phyloP scores from a whole-genome alignment of 192 early-diverging fungal species.

The Pecoramyces ruminantium region DNA sequence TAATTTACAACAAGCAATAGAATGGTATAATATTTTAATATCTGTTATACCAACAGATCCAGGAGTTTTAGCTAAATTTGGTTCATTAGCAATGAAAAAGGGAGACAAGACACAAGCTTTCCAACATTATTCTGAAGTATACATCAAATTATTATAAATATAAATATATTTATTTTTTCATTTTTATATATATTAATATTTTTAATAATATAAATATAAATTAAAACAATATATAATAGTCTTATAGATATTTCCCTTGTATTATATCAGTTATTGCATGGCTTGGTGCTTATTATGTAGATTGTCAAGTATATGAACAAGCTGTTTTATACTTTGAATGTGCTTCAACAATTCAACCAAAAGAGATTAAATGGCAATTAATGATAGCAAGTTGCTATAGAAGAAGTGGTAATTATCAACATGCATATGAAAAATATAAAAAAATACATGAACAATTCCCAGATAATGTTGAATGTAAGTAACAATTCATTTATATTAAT shows the following conservation, averaged over 20 bases:
- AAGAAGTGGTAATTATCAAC: slow-evolving; percentile 32
- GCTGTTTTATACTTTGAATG: slow-evolving; percentile 39
- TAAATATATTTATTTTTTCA: background rate
- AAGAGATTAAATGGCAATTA: slow-evolving; percentile 33
- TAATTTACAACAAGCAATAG: slow-evolving; percentile 23
- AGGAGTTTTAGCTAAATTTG: slow-evolving; percentile 25
- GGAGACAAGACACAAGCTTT: slow-evolving; percentile 40
- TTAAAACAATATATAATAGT: slow-evolving; percentile 6
- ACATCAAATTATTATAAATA: background rate
- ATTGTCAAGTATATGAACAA: slow-evolving; percentile 41
- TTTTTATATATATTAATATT: too few species aligned
- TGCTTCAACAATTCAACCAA: slow-evolving; percentile 24
- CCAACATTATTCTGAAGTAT: slow-evolving; percentile 40
- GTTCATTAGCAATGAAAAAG: slow-evolving; percentile 24
- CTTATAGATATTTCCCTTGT: slow-evolving; percentile 37
- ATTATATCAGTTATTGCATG: slow-evolving; percentile 34
- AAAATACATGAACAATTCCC: slow-evolving; percentile 30
- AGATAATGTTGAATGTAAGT: slow-evolving; percentile 34
- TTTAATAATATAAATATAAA: too few species aligned
- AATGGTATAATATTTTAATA: slow-evolving; percentile 43
- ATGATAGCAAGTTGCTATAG: slow-evolving; percentile 37
- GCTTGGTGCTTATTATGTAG: slow-evolving; percentile 43
- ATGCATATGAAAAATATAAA: slow-evolving; percentile 34
- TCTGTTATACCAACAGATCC: slow-evolving; percentile 44
- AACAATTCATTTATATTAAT: background rate